Evolutionary conservation across 2,329 filamentous ascomycete species (phyloP).

Genomic region (Talaromyces verruculosus): DNA sequence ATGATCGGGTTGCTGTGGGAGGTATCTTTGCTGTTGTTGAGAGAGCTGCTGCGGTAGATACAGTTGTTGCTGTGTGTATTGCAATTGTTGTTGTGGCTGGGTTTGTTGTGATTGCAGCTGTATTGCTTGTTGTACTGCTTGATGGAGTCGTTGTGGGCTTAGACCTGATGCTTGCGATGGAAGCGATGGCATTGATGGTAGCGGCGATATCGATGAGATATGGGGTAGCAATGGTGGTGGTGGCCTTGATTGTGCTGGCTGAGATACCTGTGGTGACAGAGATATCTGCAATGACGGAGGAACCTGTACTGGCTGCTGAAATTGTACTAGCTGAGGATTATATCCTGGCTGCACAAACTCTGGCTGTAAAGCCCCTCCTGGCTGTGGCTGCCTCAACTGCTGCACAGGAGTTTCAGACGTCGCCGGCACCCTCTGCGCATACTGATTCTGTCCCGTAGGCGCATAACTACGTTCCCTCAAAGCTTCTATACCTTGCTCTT

Average conservation of each 20-base stretch:
- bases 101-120: not conserved
- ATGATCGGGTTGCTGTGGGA: not conserved
- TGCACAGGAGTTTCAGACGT: not conserved
- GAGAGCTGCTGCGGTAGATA: not conserved
- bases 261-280: not conserved
- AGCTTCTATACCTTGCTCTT: not conserved
- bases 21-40: not conserved
- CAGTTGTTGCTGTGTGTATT: not conserved
- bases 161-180: not conserved
- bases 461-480: not conserved
- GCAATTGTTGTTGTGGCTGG: not conserved
- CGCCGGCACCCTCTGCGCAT: not conserved
- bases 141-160: not conserved
- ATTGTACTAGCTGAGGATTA: not conserved
- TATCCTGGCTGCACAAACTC: not conserved
- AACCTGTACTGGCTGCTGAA: not conserved
- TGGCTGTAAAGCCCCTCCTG: not conserved
- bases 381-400: not conserved
- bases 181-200: not conserved
- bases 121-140: not conserved
- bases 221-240: not conserved
- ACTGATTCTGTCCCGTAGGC: not conserved
- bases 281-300: not conserved
- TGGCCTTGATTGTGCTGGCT: not conserved
- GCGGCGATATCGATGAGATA: not conserved